These are phyloP conservation scores for Dendrocalamus sinicus DNA, from an alignment of 176 grass and related monocot species.

Conservation along the genomic window DNA sequence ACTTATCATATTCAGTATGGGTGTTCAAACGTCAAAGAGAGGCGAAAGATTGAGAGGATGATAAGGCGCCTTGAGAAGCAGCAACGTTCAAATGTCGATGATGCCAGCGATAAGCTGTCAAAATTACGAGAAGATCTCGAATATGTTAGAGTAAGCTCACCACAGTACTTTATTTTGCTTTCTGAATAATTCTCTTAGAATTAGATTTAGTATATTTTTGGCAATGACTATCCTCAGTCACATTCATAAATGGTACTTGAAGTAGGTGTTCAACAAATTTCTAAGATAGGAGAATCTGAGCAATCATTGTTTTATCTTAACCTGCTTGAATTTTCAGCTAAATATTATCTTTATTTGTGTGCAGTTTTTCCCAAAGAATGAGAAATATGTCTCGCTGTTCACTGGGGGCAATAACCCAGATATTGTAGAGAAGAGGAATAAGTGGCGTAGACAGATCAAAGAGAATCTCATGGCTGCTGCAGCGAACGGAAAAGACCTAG, in stretches of 20 bases:
- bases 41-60: constrained; percentile 95
- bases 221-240: background rate
- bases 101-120: constrained; percentile 66
- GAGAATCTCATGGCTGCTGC: constrained; percentile 78
- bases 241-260: constrained; percentile 33
- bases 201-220: background rate
- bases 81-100: constrained; percentile 72
- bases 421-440: constrained; percentile 71
- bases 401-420: constrained; percentile 62
- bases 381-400: constrained; percentile 85
- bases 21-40: constrained; percentile 71
- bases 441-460: constrained; percentile 84
- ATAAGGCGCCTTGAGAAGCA: constrained; percentile 96
- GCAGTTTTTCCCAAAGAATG: constrained; percentile 96
- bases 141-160: constrained; percentile 82
- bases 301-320: constrained; percentile 26
- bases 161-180: constrained; percentile 19
- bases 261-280: background rate
- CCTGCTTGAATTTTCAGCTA: constrained; percentile 36
- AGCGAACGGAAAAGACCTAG: constrained; percentile 84
- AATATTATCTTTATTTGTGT: constrained; percentile 39
- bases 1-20: constrained; percentile 31
- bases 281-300: background rate
- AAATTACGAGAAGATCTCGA: constrained; percentile 88
- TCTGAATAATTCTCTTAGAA: constrained; percentile 22